phyloP scores from a whole-genome alignment of 352 stramenopile genomes.

The Thraustochytrium sp. region DNA sequence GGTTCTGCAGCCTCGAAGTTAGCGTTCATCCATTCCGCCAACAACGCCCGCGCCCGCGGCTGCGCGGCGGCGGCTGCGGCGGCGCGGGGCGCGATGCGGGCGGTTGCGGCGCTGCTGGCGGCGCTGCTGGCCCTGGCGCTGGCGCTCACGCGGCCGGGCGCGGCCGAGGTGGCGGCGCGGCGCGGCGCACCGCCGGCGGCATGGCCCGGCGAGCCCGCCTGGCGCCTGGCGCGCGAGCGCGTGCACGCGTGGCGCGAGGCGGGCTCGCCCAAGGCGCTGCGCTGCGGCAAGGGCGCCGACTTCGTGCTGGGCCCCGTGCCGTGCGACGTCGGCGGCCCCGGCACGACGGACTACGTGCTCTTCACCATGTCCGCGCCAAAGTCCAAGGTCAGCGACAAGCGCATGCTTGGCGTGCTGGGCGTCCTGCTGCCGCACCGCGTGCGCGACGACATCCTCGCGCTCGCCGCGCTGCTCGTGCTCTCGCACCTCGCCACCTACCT shows the following conservation, averaged over 20 bases:
- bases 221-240: no score
- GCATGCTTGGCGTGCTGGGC: background rate
- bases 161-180: no score
- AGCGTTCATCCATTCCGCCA: no score
- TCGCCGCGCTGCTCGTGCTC: background rate
- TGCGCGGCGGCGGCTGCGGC: no score
- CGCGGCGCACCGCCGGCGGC: no score
- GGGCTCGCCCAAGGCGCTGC: background rate
- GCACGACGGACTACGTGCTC: background rate
- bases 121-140: no score
- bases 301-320: background rate
- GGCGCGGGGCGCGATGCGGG: no score
- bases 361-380: background rate
- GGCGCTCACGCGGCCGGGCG: no score
- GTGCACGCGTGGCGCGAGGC: background rate
- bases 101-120: no score
- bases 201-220: no score
- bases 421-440: background rate
- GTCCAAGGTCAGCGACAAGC: background rate
- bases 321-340: background rate
- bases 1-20: background rate
- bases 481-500: background rate
- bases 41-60: no score
- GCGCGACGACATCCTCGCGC: background rate
- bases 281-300: no score